These are phyloP conservation scores for Endocalyx cinctus DNA, from an alignment of 2,329 filamentous ascomycete species.

Conservation along the genomic window DNA sequence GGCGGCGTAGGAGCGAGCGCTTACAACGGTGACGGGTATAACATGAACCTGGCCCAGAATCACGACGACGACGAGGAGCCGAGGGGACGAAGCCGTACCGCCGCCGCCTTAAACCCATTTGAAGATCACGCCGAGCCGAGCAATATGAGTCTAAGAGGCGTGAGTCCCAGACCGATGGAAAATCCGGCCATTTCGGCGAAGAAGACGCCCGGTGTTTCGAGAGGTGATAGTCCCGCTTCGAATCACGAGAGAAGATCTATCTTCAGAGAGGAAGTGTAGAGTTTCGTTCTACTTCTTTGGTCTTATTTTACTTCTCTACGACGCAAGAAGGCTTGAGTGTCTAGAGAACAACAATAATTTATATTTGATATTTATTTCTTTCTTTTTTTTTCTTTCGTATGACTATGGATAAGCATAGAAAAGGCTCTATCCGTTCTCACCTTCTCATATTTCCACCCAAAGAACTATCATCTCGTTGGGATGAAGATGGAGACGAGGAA, in stretches of 20 bases:
- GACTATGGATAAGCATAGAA: neutral
- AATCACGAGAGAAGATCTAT: slow-evolving; percentile 21
- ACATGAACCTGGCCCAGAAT: slow-evolving; percentile 47
- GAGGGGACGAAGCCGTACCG: slow-evolving; percentile 38
- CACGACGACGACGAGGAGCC: slow-evolving; percentile 33
- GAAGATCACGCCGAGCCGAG: slow-evolving; percentile 61
- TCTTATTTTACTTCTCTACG: too few species aligned
- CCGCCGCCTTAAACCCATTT: slow-evolving; percentile 57
- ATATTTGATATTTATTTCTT: too few species aligned
- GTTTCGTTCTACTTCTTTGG: neutral
- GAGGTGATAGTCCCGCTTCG: slow-evolving; percentile 24
- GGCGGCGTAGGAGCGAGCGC: slow-evolving; percentile 45
- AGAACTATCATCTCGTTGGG: too few species aligned
- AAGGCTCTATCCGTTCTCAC: too few species aligned
- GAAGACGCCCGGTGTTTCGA: too few species aligned
- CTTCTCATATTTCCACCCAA: too few species aligned
- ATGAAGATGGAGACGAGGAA: too few species aligned
- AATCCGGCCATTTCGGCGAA: slow-evolving; percentile 25
- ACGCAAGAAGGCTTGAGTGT: neutral
- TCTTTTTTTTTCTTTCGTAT: neutral
- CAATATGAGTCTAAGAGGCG: slow-evolving; percentile 59
- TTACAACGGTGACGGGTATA: slow-evolving; percentile 35
- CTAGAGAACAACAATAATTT: neutral
- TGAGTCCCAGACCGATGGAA: slow-evolving; percentile 69
- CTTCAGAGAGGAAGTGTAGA: slow-evolving; percentile 23